Evolutionary conservation across 305 asterid species (phyloP), one percentile per base, ranked within the genome.

Genomic region (Fraxinus ornus): DNA sequence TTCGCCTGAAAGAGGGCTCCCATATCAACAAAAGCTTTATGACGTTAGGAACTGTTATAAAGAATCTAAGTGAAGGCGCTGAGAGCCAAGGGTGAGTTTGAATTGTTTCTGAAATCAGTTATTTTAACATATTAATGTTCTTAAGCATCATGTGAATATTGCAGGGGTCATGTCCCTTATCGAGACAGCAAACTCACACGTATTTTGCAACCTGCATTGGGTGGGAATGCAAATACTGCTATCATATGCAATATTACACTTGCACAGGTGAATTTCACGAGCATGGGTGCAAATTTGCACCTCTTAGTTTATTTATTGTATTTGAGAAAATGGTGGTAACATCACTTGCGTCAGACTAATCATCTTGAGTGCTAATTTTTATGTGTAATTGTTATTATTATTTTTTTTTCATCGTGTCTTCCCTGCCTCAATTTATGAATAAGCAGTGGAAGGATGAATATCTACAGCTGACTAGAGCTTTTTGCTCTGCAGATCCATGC

Each of bases 151-250:
- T 75, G 73, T 83, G 57, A 81, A 80, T 86, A 83, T 88, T 92
- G 83, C 94, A 96, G 99, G 57, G 97, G 99, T 15, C 99, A 96
- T 81, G 98, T 96, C 70, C 99, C 99, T 7, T 96, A 96, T 74
- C 94, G 99, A 85, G 99, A 96, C 90, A 96, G 99, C 90, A 96
- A 96, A 82, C 95, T 96, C 71, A 96, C 99, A 1, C 98, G 98
- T 19, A 96, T 96, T 83, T 90, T 96, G 90, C 99, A 96, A 84
- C 95, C 98, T 30, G 97, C 99, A 32, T 86, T 96, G 89, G 99
- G 98, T 80, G 99, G 99, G 78, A 96, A 96, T 89, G 97, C 99
- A 37, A 96, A 94, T 86, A 96, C 99, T 49, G 98, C 97, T 33
- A 96, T 96, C 80, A 96, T 96, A 88, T 96, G 99, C 93, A 96